These are phyloP conservation scores for Sporothrix humicola DNA, from an alignment of 2,329 filamentous ascomycete species.

Conservation along the genomic window DNA sequence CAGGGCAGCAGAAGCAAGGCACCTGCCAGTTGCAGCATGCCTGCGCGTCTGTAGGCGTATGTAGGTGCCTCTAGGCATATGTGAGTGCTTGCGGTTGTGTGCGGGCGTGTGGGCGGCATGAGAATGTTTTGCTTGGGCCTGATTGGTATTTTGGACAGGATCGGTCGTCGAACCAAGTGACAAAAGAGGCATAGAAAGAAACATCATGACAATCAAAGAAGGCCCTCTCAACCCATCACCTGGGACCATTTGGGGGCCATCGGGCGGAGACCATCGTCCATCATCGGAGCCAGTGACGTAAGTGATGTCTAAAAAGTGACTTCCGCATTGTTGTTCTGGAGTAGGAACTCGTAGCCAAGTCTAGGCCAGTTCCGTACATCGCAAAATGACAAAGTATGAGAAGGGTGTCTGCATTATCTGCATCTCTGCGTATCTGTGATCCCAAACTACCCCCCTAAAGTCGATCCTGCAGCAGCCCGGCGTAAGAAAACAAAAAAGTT, in stretches of 20 bases:
- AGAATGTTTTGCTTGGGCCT: not conserved
- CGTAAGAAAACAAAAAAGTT: not conserved
- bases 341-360: slow-evolving; percentile 3
- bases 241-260: slow-evolving; percentile 8
- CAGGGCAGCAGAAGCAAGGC: not conserved
- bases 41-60: not conserved
- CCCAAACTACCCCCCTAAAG: slow-evolving; percentile 12
- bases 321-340: not conserved
- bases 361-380: not conserved
- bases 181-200: not conserved
- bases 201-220: not conserved
- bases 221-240: not conserved
- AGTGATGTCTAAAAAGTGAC: not conserved
- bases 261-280: not conserved
- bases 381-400: not conserved
- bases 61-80: slow-evolving; percentile 13
- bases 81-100: not conserved
- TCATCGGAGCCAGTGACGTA: slow-evolving; percentile 9
- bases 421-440: slow-evolving; percentile 2
- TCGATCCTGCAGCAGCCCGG: slow-evolving; percentile 20
- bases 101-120: not conserved
- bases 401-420: slow-evolving; percentile 16
- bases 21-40: slow-evolving; percentile 13
- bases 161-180: not conserved
- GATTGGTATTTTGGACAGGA: slow-evolving; percentile 7